Evolutionary conservation across 257 asterid genomes (phyloP).

Genomic region (Rubia yunnanensis): DNA sequence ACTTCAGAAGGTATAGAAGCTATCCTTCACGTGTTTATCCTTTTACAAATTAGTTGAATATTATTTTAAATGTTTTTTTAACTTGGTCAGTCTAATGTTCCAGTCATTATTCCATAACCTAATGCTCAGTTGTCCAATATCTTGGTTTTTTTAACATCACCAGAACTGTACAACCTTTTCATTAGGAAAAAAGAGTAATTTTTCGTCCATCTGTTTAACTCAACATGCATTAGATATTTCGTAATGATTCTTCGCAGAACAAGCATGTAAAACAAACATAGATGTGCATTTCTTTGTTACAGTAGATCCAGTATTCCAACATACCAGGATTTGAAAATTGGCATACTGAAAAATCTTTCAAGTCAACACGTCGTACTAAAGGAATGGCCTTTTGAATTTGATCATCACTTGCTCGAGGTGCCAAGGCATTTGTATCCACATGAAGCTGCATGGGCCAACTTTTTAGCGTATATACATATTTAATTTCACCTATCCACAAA

Average conservation of each 20-base stretch:
- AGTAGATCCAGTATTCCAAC: background rate
- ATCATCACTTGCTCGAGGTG: conserved; percentile 70
- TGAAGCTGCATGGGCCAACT: conserved; percentile 43
- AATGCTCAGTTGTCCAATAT: background rate
- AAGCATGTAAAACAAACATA: background rate
- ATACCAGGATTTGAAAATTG: conserved; percentile 93
- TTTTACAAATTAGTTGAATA: background rate
- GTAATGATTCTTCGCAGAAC: too few relatives aligned
- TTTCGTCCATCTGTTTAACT: background rate
- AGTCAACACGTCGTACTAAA: conserved; percentile 67
- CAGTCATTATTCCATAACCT: background rate
- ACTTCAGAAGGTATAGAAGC: background rate
- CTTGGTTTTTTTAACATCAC: background rate
- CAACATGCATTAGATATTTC: background rate
- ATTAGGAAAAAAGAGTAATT: background rate
- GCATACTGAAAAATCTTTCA: conserved; percentile 84
- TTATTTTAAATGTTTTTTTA: background rate
- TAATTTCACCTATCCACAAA: background rate
- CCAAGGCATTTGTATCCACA: conserved; percentile 28
- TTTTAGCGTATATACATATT: conserved; percentile 13
- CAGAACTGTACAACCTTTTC: conserved; percentile 4
- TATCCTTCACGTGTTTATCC: background rate
- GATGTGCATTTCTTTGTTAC: background rate
- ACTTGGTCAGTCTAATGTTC: background rate
- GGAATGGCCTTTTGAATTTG: conserved; percentile 67